Conservation (phyloP, 2,329 filamentous ascomycete species). For the Pseudopithomyces maydicus region DNA sequence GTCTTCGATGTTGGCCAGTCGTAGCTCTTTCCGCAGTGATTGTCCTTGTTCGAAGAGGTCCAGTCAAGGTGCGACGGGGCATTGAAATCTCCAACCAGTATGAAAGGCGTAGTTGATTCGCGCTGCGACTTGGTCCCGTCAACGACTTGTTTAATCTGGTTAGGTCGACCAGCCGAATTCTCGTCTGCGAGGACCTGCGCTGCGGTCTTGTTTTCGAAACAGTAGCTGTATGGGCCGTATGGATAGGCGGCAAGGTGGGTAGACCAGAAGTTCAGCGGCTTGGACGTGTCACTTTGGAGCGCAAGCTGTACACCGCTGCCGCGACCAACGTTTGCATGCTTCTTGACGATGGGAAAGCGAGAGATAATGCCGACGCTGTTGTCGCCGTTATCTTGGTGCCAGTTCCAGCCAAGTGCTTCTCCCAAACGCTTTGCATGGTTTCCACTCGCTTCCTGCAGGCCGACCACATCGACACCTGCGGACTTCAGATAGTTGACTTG, state of each 20-base stretch:
- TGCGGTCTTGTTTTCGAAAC: slow-evolving; percentile 9
- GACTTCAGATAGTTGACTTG: slow-evolving; percentile 12
- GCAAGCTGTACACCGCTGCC: slow-evolving; percentile 9
- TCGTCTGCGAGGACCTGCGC: slow-evolving; percentile 3
- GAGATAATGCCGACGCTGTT: slow-evolving; percentile 15
- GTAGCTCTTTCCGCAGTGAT: slow-evolving; percentile 9
- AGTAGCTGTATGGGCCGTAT: slow-evolving; percentile 14
- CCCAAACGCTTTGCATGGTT: slow-evolving; percentile 12
- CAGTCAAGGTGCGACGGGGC: slow-evolving; percentile 15
- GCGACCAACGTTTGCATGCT: slow-evolving; percentile 6
- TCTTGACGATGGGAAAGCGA: slow-evolving; percentile 10
- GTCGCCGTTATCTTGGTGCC: slow-evolving; percentile 6
- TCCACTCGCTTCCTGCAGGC: slow-evolving; percentile 13
- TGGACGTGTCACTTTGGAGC: slow-evolving; percentile 5
- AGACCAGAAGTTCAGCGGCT: slow-evolving; percentile 15
- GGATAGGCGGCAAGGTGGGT: slow-evolving; percentile 5
- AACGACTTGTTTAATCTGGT: slow-evolving; percentile 5
- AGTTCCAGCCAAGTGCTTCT: slow-evolving; percentile 16
- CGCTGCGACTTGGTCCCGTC: slow-evolving; percentile 8
- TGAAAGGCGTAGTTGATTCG: slow-evolving; percentile 6
- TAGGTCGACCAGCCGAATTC: not conserved
- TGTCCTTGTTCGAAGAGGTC: not conserved
- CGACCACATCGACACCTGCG: slow-evolving; percentile 9
- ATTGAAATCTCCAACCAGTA: slow-evolving; percentile 16
- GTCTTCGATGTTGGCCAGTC: slow-evolving; percentile 11